Percentiles rank a stretch among this genome's conserved stretches.
Conservation (phyloP, 83 land plant genomes). For the Larix sibirica region DNA sequence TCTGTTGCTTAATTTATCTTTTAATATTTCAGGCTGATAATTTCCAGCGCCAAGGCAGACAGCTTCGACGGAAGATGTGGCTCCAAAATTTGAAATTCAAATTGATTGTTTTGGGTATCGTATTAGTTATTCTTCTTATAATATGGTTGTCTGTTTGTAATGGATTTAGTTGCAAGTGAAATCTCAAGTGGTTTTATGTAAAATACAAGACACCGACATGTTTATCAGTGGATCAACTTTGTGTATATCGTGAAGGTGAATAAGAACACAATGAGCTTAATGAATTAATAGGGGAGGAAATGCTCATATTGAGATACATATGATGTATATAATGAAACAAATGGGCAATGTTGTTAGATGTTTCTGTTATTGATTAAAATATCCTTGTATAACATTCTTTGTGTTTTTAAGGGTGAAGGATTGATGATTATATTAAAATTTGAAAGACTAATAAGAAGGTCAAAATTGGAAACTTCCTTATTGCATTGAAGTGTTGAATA, state of each 20-base stretch:
- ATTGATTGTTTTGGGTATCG: slow-evolving; percentile 54
- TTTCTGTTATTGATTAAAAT: too few relatives aligned
- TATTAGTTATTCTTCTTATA: slow-evolving; percentile 46
- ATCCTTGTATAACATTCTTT: too few relatives aligned
- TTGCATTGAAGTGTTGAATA: too few relatives aligned
- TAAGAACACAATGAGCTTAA: too few relatives aligned
- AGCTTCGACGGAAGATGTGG: slow-evolving; percentile 85
- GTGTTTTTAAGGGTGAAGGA: too few relatives aligned
- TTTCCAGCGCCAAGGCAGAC: slow-evolving; percentile 86
- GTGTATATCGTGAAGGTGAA: slow-evolving; percentile 1
- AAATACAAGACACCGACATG: background rate
- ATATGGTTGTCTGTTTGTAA: slow-evolving; percentile 63
- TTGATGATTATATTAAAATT: too few relatives aligned
- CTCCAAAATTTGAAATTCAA: slow-evolving; percentile 71
- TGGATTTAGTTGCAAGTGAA: slow-evolving; percentile 52
- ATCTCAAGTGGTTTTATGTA: background rate
- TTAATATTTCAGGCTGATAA: slow-evolving; percentile 62
- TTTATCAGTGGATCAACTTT: background rate
- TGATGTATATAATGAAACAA: too few relatives aligned
- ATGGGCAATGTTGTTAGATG: too few relatives aligned
- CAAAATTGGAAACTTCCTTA: too few relatives aligned
- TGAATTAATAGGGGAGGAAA: too few relatives aligned
- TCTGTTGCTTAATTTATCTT: slow-evolving; percentile 16
- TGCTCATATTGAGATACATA: too few relatives aligned
- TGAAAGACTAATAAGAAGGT: too few relatives aligned